phyloP scores from a whole-genome alignment of 345 rosid species.

The Chamaenerion angustifolium region DNA sequence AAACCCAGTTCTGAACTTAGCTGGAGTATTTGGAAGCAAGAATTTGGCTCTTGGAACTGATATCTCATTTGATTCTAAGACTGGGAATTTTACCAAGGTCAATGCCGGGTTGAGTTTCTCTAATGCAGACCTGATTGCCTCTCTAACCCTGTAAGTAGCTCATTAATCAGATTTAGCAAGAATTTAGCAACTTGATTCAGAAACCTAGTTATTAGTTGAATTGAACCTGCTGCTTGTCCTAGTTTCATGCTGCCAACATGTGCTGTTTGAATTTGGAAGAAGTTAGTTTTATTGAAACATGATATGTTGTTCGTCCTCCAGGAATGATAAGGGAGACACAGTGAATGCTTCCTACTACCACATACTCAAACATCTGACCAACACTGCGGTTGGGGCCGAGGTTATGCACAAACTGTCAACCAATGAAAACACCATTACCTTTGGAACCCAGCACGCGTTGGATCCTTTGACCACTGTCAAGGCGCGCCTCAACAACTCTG shows the following conservation, averaged over 20 bases:
- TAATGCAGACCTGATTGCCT: constrained; percentile 53
- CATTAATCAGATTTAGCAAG: too few species aligned
- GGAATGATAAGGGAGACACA: constrained; percentile 69
- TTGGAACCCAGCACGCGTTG: constrained; percentile 51
- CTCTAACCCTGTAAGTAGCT: constrained; percentile 42
- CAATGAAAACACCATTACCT: constrained; percentile 49
- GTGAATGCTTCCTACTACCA: constrained; percentile 67
- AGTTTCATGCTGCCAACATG: background rate
- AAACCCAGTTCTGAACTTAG: constrained; percentile 60
- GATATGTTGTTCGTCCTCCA: constrained; percentile 10
- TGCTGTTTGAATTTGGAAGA: background rate
- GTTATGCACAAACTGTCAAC: constrained; percentile 53
- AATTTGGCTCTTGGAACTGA: constrained; percentile 51
- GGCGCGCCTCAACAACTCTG: constrained; percentile 61
- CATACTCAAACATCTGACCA: constrained; percentile 36
- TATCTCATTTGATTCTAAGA: constrained; percentile 59
- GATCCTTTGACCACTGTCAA: constrained; percentile 68
- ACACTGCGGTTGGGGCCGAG: constrained; percentile 69
- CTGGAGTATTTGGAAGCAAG: constrained; percentile 60
- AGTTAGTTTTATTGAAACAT: too few species aligned
- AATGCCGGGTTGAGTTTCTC: constrained; percentile 61
- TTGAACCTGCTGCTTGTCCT: background rate
- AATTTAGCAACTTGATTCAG: constrained; percentile 6
- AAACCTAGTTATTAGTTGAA: background rate
- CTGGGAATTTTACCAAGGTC: constrained; percentile 54